These are phyloP conservation scores for Sungouiozyma ichnusensis DNA, from an alignment of 805 yeast species.

Conservation along the genomic window DNA sequence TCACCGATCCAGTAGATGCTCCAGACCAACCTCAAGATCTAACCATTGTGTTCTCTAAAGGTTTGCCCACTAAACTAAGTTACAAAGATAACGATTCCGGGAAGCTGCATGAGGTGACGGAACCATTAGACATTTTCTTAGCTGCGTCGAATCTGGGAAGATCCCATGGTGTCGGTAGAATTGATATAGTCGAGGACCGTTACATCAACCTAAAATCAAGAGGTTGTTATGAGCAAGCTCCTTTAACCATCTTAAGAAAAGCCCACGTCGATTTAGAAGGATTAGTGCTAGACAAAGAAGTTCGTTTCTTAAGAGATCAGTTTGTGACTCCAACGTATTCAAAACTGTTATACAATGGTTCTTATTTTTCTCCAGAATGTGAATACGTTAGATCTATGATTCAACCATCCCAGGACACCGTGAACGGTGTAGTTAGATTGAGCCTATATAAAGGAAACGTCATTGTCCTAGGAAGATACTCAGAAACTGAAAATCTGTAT, in stretches of 20 bases:
- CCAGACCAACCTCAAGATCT: slow-evolving; percentile 90
- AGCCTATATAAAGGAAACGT: slow-evolving; percentile 86
- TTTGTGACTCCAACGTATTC: slow-evolving; percentile 92
- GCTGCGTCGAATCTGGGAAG: slow-evolving; percentile 93
- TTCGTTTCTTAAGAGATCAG: slow-evolving; percentile 89
- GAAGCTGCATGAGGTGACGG: slow-evolving; percentile 59
- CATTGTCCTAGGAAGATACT: slow-evolving; percentile 82
- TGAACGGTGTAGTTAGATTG: slow-evolving; percentile 93
- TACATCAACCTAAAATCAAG: slow-evolving; percentile 97
- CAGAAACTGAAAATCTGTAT: slow-evolving; percentile 90
- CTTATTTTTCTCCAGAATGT: slow-evolving; percentile 97
- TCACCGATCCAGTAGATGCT: slow-evolving; percentile 91
- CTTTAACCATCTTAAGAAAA: slow-evolving; percentile 84
- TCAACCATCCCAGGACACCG: slow-evolving; percentile 86
- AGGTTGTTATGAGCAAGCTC: slow-evolving; percentile 99
- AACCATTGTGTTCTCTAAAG: slow-evolving; percentile 70
- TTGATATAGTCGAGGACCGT: slow-evolving; percentile 98
- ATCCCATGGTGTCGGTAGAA: slow-evolving; percentile 99
- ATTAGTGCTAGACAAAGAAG: slow-evolving; percentile 93
- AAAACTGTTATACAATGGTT: slow-evolving; percentile 87
- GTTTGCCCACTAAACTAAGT: slow-evolving; percentile 75
- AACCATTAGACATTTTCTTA: slow-evolving; percentile 84
- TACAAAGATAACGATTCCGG: slow-evolving; percentile 49
- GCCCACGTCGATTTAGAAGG: slow-evolving; percentile 97
- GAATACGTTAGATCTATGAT: slow-evolving; percentile 92